Conservation (phyloP, 768 basidiomycete genomes). For the Rubroboletus satanas region DNA sequence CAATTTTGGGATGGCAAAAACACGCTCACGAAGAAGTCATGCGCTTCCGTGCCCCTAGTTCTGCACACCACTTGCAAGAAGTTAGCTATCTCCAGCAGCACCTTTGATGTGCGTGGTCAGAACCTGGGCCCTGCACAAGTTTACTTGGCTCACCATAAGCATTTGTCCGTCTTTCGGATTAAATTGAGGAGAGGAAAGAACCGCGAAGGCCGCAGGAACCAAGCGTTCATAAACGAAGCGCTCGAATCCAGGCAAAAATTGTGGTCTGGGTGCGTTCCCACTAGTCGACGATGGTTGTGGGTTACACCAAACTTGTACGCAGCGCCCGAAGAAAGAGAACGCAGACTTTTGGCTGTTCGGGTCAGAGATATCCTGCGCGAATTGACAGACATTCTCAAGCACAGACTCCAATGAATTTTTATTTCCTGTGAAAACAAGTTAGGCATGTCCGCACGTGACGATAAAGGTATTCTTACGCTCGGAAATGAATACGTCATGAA, state of each 20-base stretch:
- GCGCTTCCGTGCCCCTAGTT: conserved; percentile 76
- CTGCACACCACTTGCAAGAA: conserved; percentile 76
- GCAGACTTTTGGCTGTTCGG: conserved; percentile 73
- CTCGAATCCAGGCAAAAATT: conserved; percentile 82
- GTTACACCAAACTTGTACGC: conserved; percentile 66
- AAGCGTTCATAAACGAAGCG: conserved; percentile 85
- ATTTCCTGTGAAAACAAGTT: conserved; percentile 45
- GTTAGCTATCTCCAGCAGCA: conserved; percentile 84
- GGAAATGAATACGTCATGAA: conserved; percentile 83
- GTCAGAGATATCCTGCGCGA: conserved; percentile 77
- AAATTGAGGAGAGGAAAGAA: conserved; percentile 74
- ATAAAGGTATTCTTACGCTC: conserved; percentile 55
- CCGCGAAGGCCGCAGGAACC: conserved; percentile 76
- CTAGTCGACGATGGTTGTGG: conserved; percentile 34
- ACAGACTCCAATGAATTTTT: conserved; percentile 64
- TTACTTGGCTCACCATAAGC: conserved; percentile 56
- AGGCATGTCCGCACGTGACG: not conserved
- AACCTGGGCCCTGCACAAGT: not conserved
- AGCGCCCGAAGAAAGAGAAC: conserved; percentile 70
- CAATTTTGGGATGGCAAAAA: conserved; percentile 89
- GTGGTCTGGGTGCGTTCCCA: conserved; percentile 33
- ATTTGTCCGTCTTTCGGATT: conserved; percentile 88
- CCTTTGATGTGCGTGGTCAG: conserved; percentile 41
- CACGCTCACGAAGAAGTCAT: conserved; percentile 70
- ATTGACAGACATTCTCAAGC: conserved; percentile 65